Base-by-base conservation (phyloP, 2,329 filamentous ascomycete species). In the Xylariaceae sp. region DNA sequence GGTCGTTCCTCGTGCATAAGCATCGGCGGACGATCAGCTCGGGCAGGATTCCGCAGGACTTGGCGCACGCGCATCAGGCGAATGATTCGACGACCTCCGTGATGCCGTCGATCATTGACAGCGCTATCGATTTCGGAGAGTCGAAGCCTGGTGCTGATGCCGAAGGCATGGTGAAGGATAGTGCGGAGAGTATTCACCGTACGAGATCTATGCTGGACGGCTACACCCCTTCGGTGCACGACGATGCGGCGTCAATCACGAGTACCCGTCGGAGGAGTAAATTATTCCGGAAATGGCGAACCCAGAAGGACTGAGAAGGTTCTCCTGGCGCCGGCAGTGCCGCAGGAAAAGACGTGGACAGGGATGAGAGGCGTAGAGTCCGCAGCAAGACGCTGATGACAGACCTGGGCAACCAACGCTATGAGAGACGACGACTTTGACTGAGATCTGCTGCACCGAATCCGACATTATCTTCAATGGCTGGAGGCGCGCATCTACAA, bases 21-120 rank as follows among this genome's bases (percentile, higher is more conserved):
- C 64, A 70, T 54, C 71, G 67, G 51, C 66, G 65, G 26, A 72
- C 70, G 15, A 61, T 73, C 42, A 71, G 62, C 51, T 65, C 74
- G 42, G 73, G 73, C 38, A 61, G 63, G 44, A 68, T 75, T 49
- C 60, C 60, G 2, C 62, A 62, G 1, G 59, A 61, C 26, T 54
- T 63, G 32, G 52, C 64, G 35, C 67, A 64, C 3, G 52, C 64
- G 35, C 56, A 65, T 29, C 58, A 62, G 13, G 11, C 38, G 1
- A 46, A 42, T 34, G 29, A 28, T 15, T 49, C 45, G 9, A 13
- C 37, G 3, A 33, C 47, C 3, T 39, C 49, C 12, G 42, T 44
- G 11, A 38, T 59, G 16, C 36, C 54, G 7, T 45, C 52, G 2
- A n/a, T n/a, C 22, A 50, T 47, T 34, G 43, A 56, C 29, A 55